Conservation (phyloP, 2,329 filamentous ascomycete genomes). For the Septoria petroselini region DNA sequence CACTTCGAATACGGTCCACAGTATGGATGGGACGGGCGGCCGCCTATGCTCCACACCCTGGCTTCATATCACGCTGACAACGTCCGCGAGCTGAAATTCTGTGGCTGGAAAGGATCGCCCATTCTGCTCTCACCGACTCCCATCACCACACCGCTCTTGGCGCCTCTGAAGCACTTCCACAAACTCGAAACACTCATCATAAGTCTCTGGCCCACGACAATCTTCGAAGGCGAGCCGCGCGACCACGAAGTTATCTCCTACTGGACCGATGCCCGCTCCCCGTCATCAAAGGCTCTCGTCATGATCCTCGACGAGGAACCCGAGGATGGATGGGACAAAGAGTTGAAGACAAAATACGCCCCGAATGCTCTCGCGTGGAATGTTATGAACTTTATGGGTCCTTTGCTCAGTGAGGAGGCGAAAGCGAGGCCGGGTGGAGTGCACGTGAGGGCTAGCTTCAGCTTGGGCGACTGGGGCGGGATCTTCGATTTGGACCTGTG, state of each 20-base stretch:
- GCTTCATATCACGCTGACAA: conserved; percentile 43
- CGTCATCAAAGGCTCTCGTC: conserved; percentile 41
- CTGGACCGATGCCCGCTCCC: conserved; percentile 44
- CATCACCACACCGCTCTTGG: conserved; percentile 41
- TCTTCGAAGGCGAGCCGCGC: conserved; percentile 39
- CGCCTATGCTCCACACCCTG: conserved; percentile 44
- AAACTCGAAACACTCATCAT: conserved; percentile 44
- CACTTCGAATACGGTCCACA: conserved; percentile 38
- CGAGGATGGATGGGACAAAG: conserved; percentile 42
- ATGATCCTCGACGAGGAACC: conserved; percentile 33
- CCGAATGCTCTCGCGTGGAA: conserved; percentile 43
- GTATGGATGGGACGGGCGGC: conserved; percentile 43
- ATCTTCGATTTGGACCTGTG: conserved; percentile 48
- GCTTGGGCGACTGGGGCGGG: conserved; percentile 41
- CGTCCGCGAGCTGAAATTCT: conserved; percentile 48
- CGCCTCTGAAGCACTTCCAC: conserved; percentile 43
- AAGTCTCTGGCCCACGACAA: conserved; percentile 44
- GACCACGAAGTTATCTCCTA: conserved; percentile 46
- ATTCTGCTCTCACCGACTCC: conserved; percentile 41
- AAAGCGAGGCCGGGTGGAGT: conserved; percentile 44
- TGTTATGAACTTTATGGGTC: conserved; percentile 42
- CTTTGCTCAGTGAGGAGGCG: conserved; percentile 42
- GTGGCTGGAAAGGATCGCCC: conserved; percentile 46
- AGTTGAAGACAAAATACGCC: conserved; percentile 41
- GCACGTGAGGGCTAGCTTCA: conserved; percentile 47